Base-by-base conservation (phyloP, 1,284 basidiomycete species). In the Austroboletus niveus region DNA sequence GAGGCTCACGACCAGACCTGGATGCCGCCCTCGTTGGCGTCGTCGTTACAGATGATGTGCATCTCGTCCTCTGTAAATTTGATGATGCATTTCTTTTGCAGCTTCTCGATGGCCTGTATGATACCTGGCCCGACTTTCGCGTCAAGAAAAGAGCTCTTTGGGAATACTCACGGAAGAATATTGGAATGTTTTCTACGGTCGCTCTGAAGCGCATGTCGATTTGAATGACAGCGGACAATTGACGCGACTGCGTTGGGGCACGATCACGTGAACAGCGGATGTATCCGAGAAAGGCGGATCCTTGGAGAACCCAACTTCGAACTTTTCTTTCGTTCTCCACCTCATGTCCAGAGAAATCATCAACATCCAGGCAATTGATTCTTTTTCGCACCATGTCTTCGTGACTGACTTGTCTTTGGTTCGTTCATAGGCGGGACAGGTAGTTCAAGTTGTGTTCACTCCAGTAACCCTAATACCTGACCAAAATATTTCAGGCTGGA, bases 1-100 rank as follows among this genome's bases (percentile, higher is more conserved):
- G 22, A 22, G 32, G 53, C 91, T 69, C 61, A 94, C 92, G 91
- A 92, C 92, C 93, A 95, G 44, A 94, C 89, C 68, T 94, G 91
- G 8, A 93, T 87, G 3, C 92, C 91, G 8, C 90, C 91, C 58
- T 89, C 88, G 54, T 84, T 88, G 38, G 80, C 79, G 57, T 92
- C 89, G 52, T 79, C 82, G 42, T 86, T 84, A 72, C 89, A 93
- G 51, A 95, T 94, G 58, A 94, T 87, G 55, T 87, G 84, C 73
- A 94, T 86, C 42, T 82, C 83, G 8, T 77, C 79, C 56, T 87
- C 82, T 0, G 84, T 85, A 58, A 94, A 87, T 60, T 85, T 85
- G 62, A 95, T 83, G 49, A 91, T 85, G 59, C 89, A 92, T 72
- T 78, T 81, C 66, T 89, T 91, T 61, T 94, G 88, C 9, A 94